Base-by-base conservation (phyloP, 1,139 yeast species). In the Meyerozyma smithsonii region DNA sequence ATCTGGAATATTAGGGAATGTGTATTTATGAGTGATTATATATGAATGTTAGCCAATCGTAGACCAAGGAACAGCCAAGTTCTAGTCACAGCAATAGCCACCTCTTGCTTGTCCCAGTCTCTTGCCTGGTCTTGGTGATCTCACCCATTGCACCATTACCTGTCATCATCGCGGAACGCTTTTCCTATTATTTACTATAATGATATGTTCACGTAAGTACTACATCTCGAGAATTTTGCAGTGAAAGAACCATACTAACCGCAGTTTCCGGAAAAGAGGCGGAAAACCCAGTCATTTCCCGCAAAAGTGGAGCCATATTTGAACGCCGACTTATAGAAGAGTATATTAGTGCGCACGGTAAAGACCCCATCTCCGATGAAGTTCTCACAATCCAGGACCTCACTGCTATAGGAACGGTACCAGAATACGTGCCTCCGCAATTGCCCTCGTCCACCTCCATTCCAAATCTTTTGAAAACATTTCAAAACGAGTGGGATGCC, bases 401-500 rank as follows among this genome's bases (percentile, higher is more conserved):
- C 19, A 66, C 87, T 11, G 59, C 68, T 4, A 59, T 86, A 19
- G 62, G 55, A 7, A 39, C 50, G 8, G 54, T 36, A 26, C 54
- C 49, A 37, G 40, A 47, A 6, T 45, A 58, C 3, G 56, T 64
- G 1, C 69, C 74, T 6, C 80, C 84, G 3, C 64, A 67, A 33
- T 75, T 76, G 11, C 71, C 84, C 0, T 60, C 69, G 0, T 61
- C 72, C 43, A 76, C 80, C 17, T 85, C 95, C 4, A 85, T 90
- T 26, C 98, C 98, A 0, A 69, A 85, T 8, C 61, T 90, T 47
- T 66, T 90, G 37, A 68, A 87, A 1, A 69, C 84, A 1, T 78
- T 90, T 47, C 97, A 89, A 57, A 79, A 81, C 43, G 96, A 90
- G 56, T 90, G 95, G 90, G 97, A 92, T 55, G 77, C 96, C 0